Evolutionary conservation across 768 basidiomycete genomes (phyloP), one percentile per base, ranked within the genome.

Genomic region (Mycena rosella): DNA sequence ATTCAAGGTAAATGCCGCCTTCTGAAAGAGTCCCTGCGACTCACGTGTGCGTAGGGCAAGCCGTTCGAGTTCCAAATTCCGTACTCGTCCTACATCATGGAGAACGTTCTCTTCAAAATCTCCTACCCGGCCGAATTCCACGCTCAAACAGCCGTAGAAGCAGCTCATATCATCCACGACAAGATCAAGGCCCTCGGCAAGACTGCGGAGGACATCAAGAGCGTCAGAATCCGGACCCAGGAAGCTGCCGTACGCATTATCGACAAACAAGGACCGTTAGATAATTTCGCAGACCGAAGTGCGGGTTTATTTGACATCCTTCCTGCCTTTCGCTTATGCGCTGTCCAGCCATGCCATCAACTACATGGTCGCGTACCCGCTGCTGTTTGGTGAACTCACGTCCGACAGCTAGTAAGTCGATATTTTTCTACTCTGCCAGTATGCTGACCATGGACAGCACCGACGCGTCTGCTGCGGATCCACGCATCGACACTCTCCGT

Each of bases 301-400:
- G 72, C 75, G 93, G 82, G 17, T 29, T 51, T 36, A 14, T 27
- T 47, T 17, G 53, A 30, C 36, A 53, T 27, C 47, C 26, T 45
- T 2, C n/a, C n/a, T n/a, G n/a, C n/a, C n/a, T 20, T 47, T 26
- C 75, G 58, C 47, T 73, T 42, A 68, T 30, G 20, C 53, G 5
- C 17, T 57, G 53, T 38, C 10, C 72, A 95, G 94, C 75, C 94
- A 96, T 71, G 94, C 93, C 58, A 96, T 96, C 80, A 96, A 90
- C 81, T 97, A 96, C 84, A 97, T 97, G 96, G 94, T 96, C 51
- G 96, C 96, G 7, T 96, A 93, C 74, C 96, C 96, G n/a, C 86
- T 97, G 77, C 94, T 97, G 77, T 91, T 89, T 75, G 96, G 96
- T 61, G 87, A 96, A 78, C 85, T 97, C 63, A 96, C 95, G 20